Percentiles rank a stretch among this genome's conserved stretches.
phyloP scores from a whole-genome alignment of 1,139 yeast species.

The Nakaseomyces glabratus region DNA sequence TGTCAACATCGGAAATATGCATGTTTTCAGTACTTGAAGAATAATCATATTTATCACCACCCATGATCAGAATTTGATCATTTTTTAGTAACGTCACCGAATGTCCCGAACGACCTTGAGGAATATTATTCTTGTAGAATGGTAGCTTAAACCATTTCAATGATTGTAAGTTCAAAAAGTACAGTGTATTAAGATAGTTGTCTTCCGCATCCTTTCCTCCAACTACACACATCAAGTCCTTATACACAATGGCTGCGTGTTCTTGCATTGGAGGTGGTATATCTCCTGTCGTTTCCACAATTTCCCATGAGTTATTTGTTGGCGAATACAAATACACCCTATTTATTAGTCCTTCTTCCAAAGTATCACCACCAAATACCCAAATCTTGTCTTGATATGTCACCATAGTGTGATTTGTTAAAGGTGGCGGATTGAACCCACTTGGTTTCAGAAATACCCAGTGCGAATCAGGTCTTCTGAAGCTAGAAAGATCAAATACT shows the following conservation, averaged over 20 bases:
- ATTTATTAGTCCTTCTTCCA: constrained; percentile 54
- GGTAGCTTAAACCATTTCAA: constrained; percentile 65
- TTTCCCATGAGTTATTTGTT: constrained; percentile 52
- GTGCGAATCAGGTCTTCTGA: constrained; percentile 70
- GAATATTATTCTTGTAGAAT: constrained; percentile 42
- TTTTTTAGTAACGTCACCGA: constrained; percentile 61
- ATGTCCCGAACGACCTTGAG: constrained; percentile 92
- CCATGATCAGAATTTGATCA: constrained; percentile 74
- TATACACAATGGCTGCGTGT: constrained; percentile 76
- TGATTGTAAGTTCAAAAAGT: constrained; percentile 68
- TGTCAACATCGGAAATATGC: constrained; percentile 41
- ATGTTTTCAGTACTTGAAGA: constrained; percentile 39
- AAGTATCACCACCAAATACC: constrained; percentile 91
- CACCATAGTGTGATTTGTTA: constrained; percentile 87
- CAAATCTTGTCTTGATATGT: constrained; percentile 71
- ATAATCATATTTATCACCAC: constrained; percentile 75
- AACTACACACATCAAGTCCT: constrained; percentile 71
- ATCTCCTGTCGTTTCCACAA: constrained; percentile 41
- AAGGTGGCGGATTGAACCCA: constrained; percentile 64
- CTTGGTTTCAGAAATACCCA: constrained; percentile 70
- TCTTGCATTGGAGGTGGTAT: constrained; percentile 86
- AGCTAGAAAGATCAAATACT: constrained; percentile 80
- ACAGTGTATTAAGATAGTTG: constrained; percentile 55
- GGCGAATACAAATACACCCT: constrained; percentile 85
- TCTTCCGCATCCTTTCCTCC: constrained; percentile 88